phyloP scores from a whole-genome alignment of 768 basidiomycete species.

The Botryobasidium botryosum region DNA sequence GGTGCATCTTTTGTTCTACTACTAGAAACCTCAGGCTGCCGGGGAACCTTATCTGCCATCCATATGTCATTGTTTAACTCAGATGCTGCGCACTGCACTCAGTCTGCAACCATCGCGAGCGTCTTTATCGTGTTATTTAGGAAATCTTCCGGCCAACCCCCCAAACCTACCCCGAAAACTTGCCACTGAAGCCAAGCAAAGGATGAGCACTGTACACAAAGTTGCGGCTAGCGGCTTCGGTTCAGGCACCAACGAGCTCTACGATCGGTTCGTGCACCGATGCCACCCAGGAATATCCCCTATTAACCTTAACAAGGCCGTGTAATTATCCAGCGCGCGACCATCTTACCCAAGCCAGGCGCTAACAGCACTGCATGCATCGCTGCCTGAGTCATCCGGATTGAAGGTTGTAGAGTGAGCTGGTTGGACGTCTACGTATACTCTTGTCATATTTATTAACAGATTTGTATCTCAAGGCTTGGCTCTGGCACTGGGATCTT shows the following conservation, averaged over 20 bases:
- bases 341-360: conserved; percentile 64
- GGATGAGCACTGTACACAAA: conserved; percentile 42
- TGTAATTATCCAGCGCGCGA: conserved; percentile 55
- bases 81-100: no score
- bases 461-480: conserved; percentile 30
- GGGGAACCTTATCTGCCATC: no score
- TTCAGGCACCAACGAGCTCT: conserved; percentile 65
- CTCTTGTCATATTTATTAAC: conserved; percentile 13
- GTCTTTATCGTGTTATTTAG: no score
- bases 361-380: conserved; percentile 39
- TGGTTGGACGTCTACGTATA: no score
- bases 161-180: no score
- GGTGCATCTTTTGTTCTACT: no score
- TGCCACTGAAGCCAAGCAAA: no score
- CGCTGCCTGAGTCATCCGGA: conserved; percentile 20
- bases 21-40: no score
- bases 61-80: no score
- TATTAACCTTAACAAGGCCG: no score
- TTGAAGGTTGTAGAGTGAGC: conserved; percentile 60
- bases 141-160: no score
- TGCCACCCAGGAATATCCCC: background rate
- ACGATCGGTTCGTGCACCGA: conserved; percentile 34
- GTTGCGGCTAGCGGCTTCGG: conserved; percentile 64
- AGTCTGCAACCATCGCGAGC: no score
- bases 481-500: conserved; percentile 84